These are phyloP conservation scores for Podospora tetraspora DNA, from an alignment of 495 filamentous ascomycete genomes.

Conservation along the genomic window DNA sequence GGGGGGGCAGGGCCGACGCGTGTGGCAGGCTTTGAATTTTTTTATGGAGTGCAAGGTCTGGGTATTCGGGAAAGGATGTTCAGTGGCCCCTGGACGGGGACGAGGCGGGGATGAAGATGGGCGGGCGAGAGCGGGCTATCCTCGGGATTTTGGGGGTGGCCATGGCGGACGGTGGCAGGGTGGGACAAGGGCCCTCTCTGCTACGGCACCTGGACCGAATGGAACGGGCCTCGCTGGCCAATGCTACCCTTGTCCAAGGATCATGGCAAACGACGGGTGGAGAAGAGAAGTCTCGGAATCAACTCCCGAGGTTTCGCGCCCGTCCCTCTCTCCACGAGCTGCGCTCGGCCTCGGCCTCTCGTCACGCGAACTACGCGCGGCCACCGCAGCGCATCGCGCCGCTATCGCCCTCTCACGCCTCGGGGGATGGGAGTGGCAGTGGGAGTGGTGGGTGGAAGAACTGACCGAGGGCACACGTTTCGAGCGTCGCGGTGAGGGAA, in stretches of 20 bases:
- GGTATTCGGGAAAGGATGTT: conserved; percentile 24
- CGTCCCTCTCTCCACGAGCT: conserved; percentile 21
- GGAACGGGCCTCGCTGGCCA: conserved; percentile 17
- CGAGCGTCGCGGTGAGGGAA: conserved; percentile 4
- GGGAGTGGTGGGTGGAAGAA: conserved; percentile 5
- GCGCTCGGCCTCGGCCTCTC: background rate
- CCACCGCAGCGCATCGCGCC: too few species aligned
- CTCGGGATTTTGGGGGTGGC: conserved; percentile 37
- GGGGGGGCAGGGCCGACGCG: conserved; percentile 31
- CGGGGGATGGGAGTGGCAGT: background rate
- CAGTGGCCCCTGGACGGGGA: conserved; percentile 34
- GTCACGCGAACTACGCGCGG: background rate
- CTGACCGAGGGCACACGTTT: conserved; percentile 10
- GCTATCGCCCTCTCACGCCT: background rate
- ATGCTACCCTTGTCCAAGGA: conserved; percentile 26
- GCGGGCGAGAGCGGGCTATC: conserved; percentile 40
- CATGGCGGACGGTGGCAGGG: conserved; percentile 32
- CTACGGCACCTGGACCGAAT: conserved; percentile 27
- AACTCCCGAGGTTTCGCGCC: conserved; percentile 40
- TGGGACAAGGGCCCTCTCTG: conserved; percentile 35
- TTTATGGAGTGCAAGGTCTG: conserved; percentile 33
- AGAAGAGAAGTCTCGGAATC: conserved; percentile 42
- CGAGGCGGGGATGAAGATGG: conserved; percentile 30
- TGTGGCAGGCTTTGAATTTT: conserved; percentile 41
- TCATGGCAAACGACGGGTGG: conserved; percentile 28